Base-by-base conservation (phyloP, 352 stramenopile species). In the Globisporangium orthogonon region DNA sequence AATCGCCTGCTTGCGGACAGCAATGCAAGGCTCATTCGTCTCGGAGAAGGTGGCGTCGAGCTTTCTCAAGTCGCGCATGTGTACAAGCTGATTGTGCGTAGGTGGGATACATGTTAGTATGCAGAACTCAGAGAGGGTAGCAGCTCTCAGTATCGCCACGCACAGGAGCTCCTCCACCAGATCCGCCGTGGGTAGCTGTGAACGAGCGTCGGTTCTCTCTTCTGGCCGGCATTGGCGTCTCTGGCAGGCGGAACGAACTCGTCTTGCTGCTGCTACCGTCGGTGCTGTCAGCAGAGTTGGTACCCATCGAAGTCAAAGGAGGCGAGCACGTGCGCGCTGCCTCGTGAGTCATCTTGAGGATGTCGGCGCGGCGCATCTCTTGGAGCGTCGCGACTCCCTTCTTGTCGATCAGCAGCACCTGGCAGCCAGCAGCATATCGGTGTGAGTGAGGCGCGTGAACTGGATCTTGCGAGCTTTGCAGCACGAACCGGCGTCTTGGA, bases 31-130 rank as follows among this genome's bases (percentile, higher is more conserved):
- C 50, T 78, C 71, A 44, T 83, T 84, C 6, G 73, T 80, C n/a
- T 79, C 66, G 0, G 74, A 73, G 58, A 91, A 91, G 0, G 71
- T 67, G 30, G 81, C 70, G 52, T 89, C 80, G 35, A 91, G 71
- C 58, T 85, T 86, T 9, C 80, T 74, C 14, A 91, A 68, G 55
- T 91, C 80, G 17, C 80, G 76, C 31, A 70, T 66, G 43, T 91
- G 76, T 14, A 88, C 78, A 15, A 55, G 47, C 78, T 91, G 43
- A 6, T n/a, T 49, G 7, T 39, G 31, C 15, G 30, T 39, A 11
- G 53, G 18, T 7, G 28, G 43, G 39, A 28, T 30, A n/a, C 30
- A 37, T 28, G 15, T 23, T 4, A 23, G 14, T 28, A 9, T 47
- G 41, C 9, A 47, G 41, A 9, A 14, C 5, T 28, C n/a, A 40